Percentiles rank a stretch among this genome's conserved stretches.
Evolutionary conservation across 2,329 filamentous ascomycete species (phyloP).

Genomic region (Trichophyton simii): DNA sequence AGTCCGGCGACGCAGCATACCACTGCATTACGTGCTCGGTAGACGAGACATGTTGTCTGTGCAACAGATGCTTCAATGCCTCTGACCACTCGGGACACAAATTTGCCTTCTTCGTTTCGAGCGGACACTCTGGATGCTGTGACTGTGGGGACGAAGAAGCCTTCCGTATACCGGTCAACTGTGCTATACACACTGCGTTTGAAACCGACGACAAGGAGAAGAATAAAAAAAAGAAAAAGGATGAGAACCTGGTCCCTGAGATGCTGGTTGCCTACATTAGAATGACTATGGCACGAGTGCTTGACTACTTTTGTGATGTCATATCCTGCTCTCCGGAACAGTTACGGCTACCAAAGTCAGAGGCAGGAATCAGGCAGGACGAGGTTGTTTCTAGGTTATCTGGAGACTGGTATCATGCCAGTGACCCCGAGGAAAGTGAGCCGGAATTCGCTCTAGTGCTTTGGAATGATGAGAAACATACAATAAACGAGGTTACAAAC

Average conservation of each 20-base stretch:
- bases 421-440: slow-evolving; percentile 49
- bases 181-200: slow-evolving; percentile 76
- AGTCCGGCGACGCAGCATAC: slow-evolving; percentile 84
- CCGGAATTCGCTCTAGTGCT: slow-evolving; percentile 73
- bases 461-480: slow-evolving; percentile 99
- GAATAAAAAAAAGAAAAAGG: slow-evolving; percentile 39
- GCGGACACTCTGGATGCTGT: slow-evolving; percentile 89
- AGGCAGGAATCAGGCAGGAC: slow-evolving; percentile 66
- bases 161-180: slow-evolving; percentile 77
- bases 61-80: slow-evolving; percentile 84
- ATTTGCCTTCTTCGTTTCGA: slow-evolving; percentile 75
- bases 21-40: slow-evolving; percentile 85
- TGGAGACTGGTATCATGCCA: slow-evolving; percentile 57
- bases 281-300: slow-evolving; percentile 69
- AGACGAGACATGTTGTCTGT: slow-evolving; percentile 91
- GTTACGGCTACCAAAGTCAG: slow-evolving; percentile 70
- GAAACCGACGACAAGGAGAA: slow-evolving; percentile 29
- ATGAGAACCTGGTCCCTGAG: slow-evolving; percentile 56
- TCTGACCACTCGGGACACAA: slow-evolving; percentile 91
- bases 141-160: slow-evolving; percentile 95
- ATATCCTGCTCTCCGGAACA: slow-evolving; percentile 97
- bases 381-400: slow-evolving; percentile 67
- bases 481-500: slow-evolving; percentile 75
- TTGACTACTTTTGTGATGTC: slow-evolving; percentile 96
- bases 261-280: slow-evolving; percentile 67